Conservation (phyloP, 352 stramenopile genomes). For the Saprolegnia diclina region DNA sequence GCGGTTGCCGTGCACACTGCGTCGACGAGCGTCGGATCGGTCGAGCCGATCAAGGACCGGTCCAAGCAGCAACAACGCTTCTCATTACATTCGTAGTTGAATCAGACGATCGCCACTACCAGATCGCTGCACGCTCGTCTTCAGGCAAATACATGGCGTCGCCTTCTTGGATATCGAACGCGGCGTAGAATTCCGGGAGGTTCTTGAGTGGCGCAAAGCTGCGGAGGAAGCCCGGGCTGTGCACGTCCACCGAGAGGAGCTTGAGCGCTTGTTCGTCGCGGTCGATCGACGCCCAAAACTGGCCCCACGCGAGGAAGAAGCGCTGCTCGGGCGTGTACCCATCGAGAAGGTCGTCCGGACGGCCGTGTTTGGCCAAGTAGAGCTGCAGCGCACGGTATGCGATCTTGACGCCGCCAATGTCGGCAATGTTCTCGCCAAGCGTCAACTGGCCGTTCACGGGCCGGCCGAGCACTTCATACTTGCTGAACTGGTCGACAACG, state of each 20-base stretch:
- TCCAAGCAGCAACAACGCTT: too few species aligned
- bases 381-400: conserved; percentile 54
- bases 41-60: too few species aligned
- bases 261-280: conserved; percentile 56
- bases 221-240: conserved; percentile 58
- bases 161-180: conserved; percentile 42
- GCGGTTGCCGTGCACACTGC: too few species aligned
- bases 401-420: conserved; percentile 79
- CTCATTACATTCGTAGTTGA: too few species aligned
- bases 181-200: conserved; percentile 66
- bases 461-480: conserved; percentile 49
- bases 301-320: conserved; percentile 68
- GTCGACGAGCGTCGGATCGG: too few species aligned
- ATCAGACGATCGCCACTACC: too few species aligned
- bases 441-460: conserved; percentile 73
- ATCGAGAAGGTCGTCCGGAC: conserved; percentile 34
- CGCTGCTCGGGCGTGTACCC: conserved; percentile 53
- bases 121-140: conserved; percentile 57
- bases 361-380: conserved; percentile 36
- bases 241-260: conserved; percentile 62
- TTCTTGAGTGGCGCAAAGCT: conserved; percentile 63
- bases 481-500: conserved; percentile 55
- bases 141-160: conserved; percentile 52
- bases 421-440: conserved; percentile 78
- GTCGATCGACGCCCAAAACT: conserved; percentile 56